Base-by-base conservation (phyloP, 2,329 filamentous ascomycete genomes). In the Cytospora chrysosperma region DNA sequence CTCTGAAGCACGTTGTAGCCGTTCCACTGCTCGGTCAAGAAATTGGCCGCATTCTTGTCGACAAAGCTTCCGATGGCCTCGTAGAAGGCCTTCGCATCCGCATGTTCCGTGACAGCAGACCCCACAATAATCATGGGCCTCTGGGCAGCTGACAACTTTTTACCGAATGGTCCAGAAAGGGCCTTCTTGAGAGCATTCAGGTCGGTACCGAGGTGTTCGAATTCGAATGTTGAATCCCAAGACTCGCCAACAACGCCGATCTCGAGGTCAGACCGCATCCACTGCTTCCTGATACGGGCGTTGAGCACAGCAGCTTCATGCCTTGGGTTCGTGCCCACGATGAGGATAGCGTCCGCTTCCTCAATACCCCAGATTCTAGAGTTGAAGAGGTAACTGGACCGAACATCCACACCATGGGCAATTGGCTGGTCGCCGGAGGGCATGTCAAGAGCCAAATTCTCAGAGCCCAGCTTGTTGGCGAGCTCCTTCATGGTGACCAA, bases 1-100 rank as follows among this genome's bases (percentile, higher is more conserved):
- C 94, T 88, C 79, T 99, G 95, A 59, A 99, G 88, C 66, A 99
- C 88, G 76, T 97, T 99, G 85, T 94, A 99, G 65, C 94, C 95
- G 76, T 97, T 95, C 93, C 96, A 98, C 76, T 97, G 93, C 21
- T 87, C 81, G 7, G 91, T 97, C 73, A 86, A 81, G 83, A 99
- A 97, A 81, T 89, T 96, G 70, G 85, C 82, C 68, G 92, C 88
- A 78, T 97, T 89, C 86, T 97, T 97, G 74, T 97, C 93, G 47
- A 97, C 90, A 73, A 98, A 99, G 67, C 84, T 77, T 69, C 94
- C 94, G 63, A 99, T 86, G 51, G 89, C 88, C 83, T 98, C 94
- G 75, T 94, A 98, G 75, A 96, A 93, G 63, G 92, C 89, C 81
- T 96, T 96, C 62, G 93, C 90, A 73, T 98, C 95, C 30, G 85